These are phyloP conservation scores for Peterozyma xylosa DNA, from an alignment of 805 yeast species.

Conservation along the genomic window DNA sequence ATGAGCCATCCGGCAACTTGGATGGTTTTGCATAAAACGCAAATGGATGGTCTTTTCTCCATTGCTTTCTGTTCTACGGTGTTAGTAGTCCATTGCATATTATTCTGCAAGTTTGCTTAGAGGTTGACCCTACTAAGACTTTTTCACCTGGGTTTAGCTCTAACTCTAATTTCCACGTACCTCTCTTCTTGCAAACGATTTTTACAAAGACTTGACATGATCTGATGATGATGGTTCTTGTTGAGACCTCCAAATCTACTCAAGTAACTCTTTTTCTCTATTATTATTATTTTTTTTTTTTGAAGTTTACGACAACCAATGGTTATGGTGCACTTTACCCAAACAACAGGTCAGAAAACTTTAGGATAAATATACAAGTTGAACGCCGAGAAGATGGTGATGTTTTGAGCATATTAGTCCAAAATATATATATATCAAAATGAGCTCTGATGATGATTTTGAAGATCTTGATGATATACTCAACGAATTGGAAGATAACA, in stretches of 20 bases:
- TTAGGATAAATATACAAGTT: too few species aligned
- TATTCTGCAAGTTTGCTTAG: too few species aligned
- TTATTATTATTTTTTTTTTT: too few species aligned
- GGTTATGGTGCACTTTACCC: too few species aligned
- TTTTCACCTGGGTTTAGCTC: not conserved
- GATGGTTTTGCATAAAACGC: conserved; percentile 92
- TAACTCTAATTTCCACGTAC: conserved; percentile 22
- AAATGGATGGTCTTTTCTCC: conserved; percentile 98
- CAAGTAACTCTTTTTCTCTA: too few species aligned
- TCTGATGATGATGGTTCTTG: too few species aligned
- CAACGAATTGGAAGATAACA: conserved; percentile 76
- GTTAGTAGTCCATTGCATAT: not conserved
- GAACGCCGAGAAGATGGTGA: not conserved
- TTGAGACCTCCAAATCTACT: too few species aligned
- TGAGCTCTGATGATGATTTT: conserved; percentile 34
- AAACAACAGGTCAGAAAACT: too few species aligned
- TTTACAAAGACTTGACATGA: conserved; percentile 53
- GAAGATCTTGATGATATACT: conserved; percentile 79
- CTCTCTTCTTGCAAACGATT: conserved; percentile 87
- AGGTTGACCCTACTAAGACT: not conserved
- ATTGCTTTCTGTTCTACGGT: conserved; percentile 60
- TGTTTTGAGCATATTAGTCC: not conserved
- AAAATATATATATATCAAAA: not conserved
- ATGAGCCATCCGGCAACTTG: conserved; percentile 71
- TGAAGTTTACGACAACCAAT: too few species aligned